Percentiles rank a stretch among this genome's conserved stretches.
Conservation (phyloP, 1,284 basidiomycete genomes). For the Blastosporella zonata region DNA sequence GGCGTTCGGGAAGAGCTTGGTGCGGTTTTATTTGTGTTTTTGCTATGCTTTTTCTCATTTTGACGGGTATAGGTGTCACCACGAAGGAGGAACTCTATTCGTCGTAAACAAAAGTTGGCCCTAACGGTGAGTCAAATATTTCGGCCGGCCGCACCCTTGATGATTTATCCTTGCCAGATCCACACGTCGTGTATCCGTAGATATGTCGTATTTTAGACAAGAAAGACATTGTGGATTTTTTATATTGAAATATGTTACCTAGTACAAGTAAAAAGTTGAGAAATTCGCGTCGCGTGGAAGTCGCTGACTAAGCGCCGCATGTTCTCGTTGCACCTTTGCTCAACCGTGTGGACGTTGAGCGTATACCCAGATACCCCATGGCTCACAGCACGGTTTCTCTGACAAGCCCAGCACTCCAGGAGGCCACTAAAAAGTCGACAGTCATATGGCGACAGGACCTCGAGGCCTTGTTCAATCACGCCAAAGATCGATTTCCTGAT, state of each 20-base stretch:
- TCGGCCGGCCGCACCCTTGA: too few species aligned
- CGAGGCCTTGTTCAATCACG: conserved; percentile 68
- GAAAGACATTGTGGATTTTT: too few species aligned
- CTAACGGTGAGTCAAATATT: conserved; percentile 5
- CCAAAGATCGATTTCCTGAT: conserved; percentile 88
- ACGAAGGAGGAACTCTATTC: conserved; percentile 47
- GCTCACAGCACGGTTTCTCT: conserved; percentile 13
- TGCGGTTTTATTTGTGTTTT: conserved; percentile 37
- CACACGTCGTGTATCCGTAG: too few species aligned
- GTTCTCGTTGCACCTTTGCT: conserved; percentile 14
- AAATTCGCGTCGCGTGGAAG: too few species aligned
- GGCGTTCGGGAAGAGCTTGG: conserved; percentile 86
- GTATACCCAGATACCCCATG: conserved; percentile 22
- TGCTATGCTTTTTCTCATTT: conserved; percentile 9
- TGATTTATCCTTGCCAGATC: too few species aligned
- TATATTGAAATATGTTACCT: too few species aligned
- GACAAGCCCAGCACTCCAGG: conserved; percentile 48
- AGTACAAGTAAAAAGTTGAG: too few species aligned
- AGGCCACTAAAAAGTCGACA: conserved; percentile 64
- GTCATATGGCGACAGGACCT: conserved; percentile 76
- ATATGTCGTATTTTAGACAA: too few species aligned
- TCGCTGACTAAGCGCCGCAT: conserved; percentile 20
- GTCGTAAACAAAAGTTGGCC: conserved; percentile 21
- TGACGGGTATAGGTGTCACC: conserved; percentile 32
- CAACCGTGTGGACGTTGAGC: conserved; percentile 15